phyloP scores from a whole-genome alignment of 768 basidiomycete species.

The Lactarius vividus region DNA sequence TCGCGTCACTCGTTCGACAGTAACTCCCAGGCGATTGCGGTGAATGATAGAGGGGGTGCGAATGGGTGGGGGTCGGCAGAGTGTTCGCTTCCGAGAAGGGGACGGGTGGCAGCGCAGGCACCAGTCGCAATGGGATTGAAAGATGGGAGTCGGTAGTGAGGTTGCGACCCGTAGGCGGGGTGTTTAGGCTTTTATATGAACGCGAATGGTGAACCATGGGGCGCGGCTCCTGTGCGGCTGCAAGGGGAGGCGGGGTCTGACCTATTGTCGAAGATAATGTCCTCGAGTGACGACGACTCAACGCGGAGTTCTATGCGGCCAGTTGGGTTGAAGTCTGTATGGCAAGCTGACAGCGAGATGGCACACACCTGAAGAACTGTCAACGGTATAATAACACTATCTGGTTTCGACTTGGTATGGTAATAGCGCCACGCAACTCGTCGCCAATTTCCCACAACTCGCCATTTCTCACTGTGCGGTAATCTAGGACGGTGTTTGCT shows the following conservation, averaged over 20 bases:
- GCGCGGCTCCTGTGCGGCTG: slow-evolving; percentile 5
- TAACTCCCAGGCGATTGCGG: slow-evolving; percentile 74
- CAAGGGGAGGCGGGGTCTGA: slow-evolving; percentile 21
- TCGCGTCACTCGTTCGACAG: slow-evolving; percentile 58
- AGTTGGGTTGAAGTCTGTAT: slow-evolving; percentile 13
- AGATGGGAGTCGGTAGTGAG: slow-evolving; percentile 18
- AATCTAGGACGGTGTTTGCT: slow-evolving; percentile 45
- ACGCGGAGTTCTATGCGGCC: slow-evolving; percentile 57
- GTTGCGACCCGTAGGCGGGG: slow-evolving; percentile 20
- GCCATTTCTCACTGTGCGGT: slow-evolving; percentile 76
- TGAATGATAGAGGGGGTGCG: slow-evolving; percentile 46
- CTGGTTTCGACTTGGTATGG: slow-evolving; percentile 86
- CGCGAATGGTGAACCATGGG: slow-evolving; percentile 11
- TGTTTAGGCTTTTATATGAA: slow-evolving; percentile 9
- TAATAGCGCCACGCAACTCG: slow-evolving; percentile 83
- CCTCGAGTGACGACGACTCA: slow-evolving; percentile 64
- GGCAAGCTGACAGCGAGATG: background rate
- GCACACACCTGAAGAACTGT: slow-evolving; percentile 74
- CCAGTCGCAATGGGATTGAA: slow-evolving; percentile 27
- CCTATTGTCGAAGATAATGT: slow-evolving; percentile 28
- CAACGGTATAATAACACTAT: slow-evolving; percentile 87
- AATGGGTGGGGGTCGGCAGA: slow-evolving; percentile 48
- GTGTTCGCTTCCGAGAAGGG: slow-evolving; percentile 60
- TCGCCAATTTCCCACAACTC: slow-evolving; percentile 97
- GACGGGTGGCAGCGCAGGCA: slow-evolving; percentile 34